phyloP scores from a whole-genome alignment of 495 filamentous ascomycete species.

The Annulohypoxylon stygium region DNA sequence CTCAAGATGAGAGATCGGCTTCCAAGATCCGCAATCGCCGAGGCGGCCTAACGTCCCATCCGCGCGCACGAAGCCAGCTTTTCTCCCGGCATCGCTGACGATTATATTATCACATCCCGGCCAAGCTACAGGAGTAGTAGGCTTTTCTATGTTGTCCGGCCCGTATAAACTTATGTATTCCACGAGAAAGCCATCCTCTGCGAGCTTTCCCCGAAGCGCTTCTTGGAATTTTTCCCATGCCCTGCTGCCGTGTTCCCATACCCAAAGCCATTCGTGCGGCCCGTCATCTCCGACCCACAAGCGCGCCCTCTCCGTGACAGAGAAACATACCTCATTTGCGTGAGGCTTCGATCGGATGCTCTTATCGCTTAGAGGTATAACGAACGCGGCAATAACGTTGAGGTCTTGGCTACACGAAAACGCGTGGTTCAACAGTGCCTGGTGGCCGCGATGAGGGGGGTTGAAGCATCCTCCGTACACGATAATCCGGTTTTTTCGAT shows the following conservation, averaged over 20 bases:
- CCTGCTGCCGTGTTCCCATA: background rate
- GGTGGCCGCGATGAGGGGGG: slow-evolving; percentile 20
- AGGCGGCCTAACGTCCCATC: background rate
- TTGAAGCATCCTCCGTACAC: slow-evolving; percentile 30
- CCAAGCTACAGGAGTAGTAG: background rate
- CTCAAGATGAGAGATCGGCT: background rate
- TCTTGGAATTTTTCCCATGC: background rate
- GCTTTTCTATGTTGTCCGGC: slow-evolving; percentile 4
- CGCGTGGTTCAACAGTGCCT: slow-evolving; percentile 14
- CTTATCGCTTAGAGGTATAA: background rate
- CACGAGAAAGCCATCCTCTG: slow-evolving; percentile 4
- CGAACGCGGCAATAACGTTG: slow-evolving; percentile 27
- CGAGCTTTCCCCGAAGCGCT: background rate
- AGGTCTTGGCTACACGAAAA: slow-evolving; percentile 20
- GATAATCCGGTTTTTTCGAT: slow-evolving; percentile 18
- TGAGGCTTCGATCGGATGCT: background rate
- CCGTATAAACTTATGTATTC: slow-evolving; percentile 8
- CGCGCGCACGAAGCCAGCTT: slow-evolving; percentile 12
- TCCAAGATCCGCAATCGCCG: slow-evolving; percentile 3
- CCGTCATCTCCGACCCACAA: slow-evolving; percentile 20
- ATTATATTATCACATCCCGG: background rate
- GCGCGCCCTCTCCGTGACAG: background rate
- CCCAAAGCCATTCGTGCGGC: slow-evolving; percentile 29
- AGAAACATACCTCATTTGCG: background rate
- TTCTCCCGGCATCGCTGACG: slow-evolving; percentile 18